A percentile compares a stretch with the other conserved stretches of the same genome.
Evolutionary conservation across 306 rosid genomes (phyloP).

Genomic region (Boehmeria nivea): DNA sequence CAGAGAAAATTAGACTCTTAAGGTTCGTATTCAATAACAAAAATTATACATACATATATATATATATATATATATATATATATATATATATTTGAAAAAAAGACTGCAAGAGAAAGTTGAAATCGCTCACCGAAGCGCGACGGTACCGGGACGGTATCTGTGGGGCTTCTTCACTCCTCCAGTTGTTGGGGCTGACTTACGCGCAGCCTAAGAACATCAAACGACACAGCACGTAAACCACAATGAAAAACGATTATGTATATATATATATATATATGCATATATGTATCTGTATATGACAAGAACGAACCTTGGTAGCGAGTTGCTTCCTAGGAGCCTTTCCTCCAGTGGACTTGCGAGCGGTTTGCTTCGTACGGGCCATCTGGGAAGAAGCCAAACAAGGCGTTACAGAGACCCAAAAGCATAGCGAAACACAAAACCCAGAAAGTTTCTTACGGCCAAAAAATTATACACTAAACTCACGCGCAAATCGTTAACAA

Average conservation of each 20-base stretch:
- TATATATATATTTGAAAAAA: no score
- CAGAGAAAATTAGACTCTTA: not conserved
- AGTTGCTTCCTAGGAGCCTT: slow-evolving; percentile 97
- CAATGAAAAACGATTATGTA: not conserved
- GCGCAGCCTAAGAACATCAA: slow-evolving; percentile 53
- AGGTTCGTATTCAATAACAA: no score
- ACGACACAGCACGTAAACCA: no score
- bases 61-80: no score
- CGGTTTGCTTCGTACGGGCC: slow-evolving; percentile 99
- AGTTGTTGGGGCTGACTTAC: slow-evolving; percentile 95
- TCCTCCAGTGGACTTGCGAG: slow-evolving; percentile 94
- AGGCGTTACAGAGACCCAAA: not conserved
- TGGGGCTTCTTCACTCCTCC: slow-evolving; percentile 98
- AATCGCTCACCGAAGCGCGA: slow-evolving; percentile 67
- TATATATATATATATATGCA: not conserved
- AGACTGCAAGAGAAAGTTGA: not conserved
- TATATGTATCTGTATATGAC: not conserved
- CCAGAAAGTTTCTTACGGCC: not conserved
- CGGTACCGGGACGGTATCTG: slow-evolving; percentile 92
- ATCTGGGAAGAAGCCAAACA: slow-evolving; percentile 30
- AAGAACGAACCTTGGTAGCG: slow-evolving; percentile 71
- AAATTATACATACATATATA: no score
- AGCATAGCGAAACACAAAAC: not conserved
- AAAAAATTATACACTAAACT: no score
- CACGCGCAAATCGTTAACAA: no score